Evolutionary conservation across 768 basidiomycete genomes (phyloP), one percentile per base, ranked within the genome.

Genomic region (Clathrus columnatus): DNA sequence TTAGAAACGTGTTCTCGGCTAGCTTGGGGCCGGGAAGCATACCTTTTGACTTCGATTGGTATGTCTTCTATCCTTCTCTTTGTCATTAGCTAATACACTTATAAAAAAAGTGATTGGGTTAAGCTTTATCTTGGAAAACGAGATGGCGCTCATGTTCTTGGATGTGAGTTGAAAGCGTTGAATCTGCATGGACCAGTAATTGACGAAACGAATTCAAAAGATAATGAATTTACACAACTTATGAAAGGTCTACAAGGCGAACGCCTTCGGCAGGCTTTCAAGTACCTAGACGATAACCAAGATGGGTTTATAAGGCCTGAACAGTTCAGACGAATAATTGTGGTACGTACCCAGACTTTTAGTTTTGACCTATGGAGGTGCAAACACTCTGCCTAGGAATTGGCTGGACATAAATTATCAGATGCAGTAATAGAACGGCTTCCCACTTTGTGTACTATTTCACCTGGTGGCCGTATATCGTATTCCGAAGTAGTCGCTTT

Each of bases 231-330:
- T 72, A 96, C 93, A 27, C 94, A 97, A 72, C 73, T 98, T 57
- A 96, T 99, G 91, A 98, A 97, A 71, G 95, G 93, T 43, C 79
- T 97, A 54, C 96, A 97, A 73, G 96, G 94, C 65, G 96, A 99
- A 71, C 85, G 96, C 28, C 75, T 99, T 53, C 87, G 96, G 58
- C 96, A 99, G 72, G 87, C 93, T 23, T 99, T 98, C 76, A 87
- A 83, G 72, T 82, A 84, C 70, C 78, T 98, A 66, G 95, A 98
- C 70, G 72, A 76, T 48, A 87, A 95, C 65, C 82, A 87, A 65
- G 90, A 95, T 65, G 96, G 96, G 45, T 91, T 95, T 72, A 97
- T 99, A 70, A 76, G 74, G 60, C 89, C 94, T 17, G 89, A 91
- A 51, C 84, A 97, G 65, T 98, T 98, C 72, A 92, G 96, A 68